Evolutionary conservation across 352 stramenopile species (phyloP).

Genomic region (Stephanocyclus meneghinianus): DNA sequence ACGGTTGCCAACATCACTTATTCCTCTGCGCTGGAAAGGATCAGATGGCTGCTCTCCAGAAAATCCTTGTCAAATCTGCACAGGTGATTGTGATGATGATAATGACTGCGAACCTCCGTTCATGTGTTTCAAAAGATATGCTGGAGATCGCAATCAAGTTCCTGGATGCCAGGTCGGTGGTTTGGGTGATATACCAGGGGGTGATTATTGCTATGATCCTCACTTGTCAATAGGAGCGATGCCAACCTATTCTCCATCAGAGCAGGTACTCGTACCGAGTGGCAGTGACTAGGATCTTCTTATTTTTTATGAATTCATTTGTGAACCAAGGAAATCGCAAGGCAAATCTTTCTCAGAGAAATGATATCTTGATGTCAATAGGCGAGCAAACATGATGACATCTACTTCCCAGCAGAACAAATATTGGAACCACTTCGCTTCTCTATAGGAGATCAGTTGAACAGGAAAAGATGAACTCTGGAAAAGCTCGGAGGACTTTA

Average conservation of each 20-base stretch:
- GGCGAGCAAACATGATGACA: too few species aligned
- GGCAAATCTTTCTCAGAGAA: too few species aligned
- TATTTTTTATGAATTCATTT: too few species aligned
- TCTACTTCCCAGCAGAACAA: too few species aligned
- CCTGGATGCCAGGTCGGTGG: constrained; percentile 40
- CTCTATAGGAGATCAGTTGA: too few species aligned
- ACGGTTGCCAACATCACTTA: background rate
- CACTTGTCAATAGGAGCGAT: background rate
- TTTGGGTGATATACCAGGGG: constrained; percentile 41
- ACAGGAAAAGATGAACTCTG: too few species aligned
- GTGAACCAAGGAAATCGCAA: too few species aligned
- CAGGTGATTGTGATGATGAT: constrained; percentile 45
- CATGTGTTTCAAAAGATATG: constrained; percentile 26
- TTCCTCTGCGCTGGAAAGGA: constrained; percentile 33
- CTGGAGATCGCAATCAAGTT: constrained; percentile 20
- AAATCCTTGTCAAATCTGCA: constrained; percentile 32
- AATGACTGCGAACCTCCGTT: constrained; percentile 24
- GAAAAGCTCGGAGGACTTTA: too few species aligned
- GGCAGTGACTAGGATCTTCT: background rate
- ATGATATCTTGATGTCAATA: too few species aligned
- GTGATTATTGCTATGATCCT: constrained; percentile 46
- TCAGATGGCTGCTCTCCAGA: constrained; percentile 32
- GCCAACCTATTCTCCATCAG: background rate
- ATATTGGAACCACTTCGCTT: too few species aligned
- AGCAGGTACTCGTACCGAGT: background rate